phyloP scores from a whole-genome alignment of 176 grass and related monocot genomes.

The Aegilops tauschii region DNA sequence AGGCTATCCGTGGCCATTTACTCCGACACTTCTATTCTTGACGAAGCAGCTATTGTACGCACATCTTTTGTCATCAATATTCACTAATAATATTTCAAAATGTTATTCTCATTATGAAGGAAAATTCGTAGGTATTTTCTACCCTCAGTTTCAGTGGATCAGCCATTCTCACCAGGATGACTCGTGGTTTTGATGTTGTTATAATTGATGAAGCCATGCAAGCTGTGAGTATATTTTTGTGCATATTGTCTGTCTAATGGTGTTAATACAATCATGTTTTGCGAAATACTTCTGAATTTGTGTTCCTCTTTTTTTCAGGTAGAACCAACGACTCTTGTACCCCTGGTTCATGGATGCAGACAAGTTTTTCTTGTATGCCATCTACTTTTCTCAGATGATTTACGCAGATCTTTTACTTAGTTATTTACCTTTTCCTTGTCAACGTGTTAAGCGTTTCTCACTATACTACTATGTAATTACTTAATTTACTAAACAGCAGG shows the following conservation, averaged over 20 bases:
- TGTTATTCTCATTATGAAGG: constrained; percentile 26
- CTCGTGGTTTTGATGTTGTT: constrained; percentile 82
- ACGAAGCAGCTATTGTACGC: constrained; percentile 87
- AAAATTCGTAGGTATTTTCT: constrained; percentile 77
- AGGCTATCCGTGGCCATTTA: too few species aligned
- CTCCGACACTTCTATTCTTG: constrained; percentile 47
- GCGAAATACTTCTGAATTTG: constrained; percentile 23
- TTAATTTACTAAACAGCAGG: not conserved
- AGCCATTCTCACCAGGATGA: constrained; percentile 75
- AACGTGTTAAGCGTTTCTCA: not conserved
- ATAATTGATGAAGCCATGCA: constrained; percentile 99
- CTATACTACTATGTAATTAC: not conserved
- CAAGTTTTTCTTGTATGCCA: constrained; percentile 94
- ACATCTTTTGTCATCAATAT: constrained; percentile 26
- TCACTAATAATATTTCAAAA: not conserved
- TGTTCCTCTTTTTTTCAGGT: constrained; percentile 51
- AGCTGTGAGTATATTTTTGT: constrained; percentile 65
- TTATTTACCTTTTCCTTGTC: not conserved
- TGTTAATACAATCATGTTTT: constrained; percentile 11
- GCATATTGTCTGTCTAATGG: not conserved
- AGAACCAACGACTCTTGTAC: constrained; percentile 81
- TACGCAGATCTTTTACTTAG: not conserved
- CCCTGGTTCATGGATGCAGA: constrained; percentile 83
- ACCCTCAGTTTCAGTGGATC: constrained; percentile 97
- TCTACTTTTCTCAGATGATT: constrained; percentile 19